These are phyloP conservation scores for Lichtheimia ornata DNA, from an alignment of 371 early-diverging fungal genomes.

Conservation along the genomic window DNA sequence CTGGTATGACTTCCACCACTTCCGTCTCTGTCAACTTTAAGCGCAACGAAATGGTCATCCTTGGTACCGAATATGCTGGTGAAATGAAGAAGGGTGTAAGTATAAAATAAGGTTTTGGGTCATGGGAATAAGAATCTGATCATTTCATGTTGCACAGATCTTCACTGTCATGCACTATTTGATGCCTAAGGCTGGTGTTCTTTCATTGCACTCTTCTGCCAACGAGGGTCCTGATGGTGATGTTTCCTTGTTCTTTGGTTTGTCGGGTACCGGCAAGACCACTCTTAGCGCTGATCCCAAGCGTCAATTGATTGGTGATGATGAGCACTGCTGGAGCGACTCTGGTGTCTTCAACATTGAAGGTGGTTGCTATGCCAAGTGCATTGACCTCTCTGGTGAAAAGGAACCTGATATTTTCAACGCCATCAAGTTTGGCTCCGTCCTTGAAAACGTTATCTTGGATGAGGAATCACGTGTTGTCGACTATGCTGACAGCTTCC, in stretches of 20 bases:
- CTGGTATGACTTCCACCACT: slow-evolving; percentile 95
- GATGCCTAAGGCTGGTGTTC: slow-evolving; percentile 96
- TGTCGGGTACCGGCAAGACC: slow-evolving; percentile 96
- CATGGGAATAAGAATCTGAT: not conserved
- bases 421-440: slow-evolving; percentile 87
- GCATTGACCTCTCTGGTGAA: slow-evolving; percentile 87
- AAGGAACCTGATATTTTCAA: slow-evolving; percentile 97
- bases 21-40: slow-evolving; percentile 91
- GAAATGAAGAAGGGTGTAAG: slow-evolving; percentile 98
- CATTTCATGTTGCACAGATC: slow-evolving; percentile 33
- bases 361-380: slow-evolving; percentile 98
- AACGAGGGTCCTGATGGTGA: slow-evolving; percentile 90
- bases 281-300: slow-evolving; percentile 93
- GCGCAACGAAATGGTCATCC: slow-evolving; percentile 80
- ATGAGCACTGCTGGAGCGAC: slow-evolving; percentile 97
- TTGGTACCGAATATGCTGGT: slow-evolving; percentile 97
- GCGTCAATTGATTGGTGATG: slow-evolving; percentile 93
- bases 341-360: slow-evolving; percentile 95
- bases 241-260: slow-evolving; percentile 95
- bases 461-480: slow-evolving; percentile 81
- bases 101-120: not conserved
- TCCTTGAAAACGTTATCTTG: slow-evolving; percentile 92
- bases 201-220: slow-evolving; percentile 95
- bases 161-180: slow-evolving; percentile 98
- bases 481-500: slow-evolving; percentile 72